phyloP scores from a whole-genome alignment of 2,329 filamentous ascomycete species.

The Chrysosporium keratinophilum region DNA sequence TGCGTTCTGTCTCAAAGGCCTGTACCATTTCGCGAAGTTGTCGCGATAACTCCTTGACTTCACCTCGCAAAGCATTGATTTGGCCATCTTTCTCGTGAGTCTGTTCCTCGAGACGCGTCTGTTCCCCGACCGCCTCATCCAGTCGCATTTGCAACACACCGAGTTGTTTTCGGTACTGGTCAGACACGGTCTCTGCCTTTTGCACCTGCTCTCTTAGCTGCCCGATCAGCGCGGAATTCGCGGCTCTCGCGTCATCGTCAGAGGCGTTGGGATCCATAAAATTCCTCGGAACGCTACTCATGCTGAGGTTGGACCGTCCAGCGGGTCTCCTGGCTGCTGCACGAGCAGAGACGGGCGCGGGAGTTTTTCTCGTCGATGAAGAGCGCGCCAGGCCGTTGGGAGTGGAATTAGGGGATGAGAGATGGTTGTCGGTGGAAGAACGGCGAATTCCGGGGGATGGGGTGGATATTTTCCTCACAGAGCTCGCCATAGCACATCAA shows the following conservation, averaged over 20 bases:
- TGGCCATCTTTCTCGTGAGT: slow-evolving; percentile 78
- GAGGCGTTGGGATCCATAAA: slow-evolving; percentile 37
- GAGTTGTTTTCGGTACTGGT: slow-evolving; percentile 72
- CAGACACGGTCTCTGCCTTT: slow-evolving; percentile 65
- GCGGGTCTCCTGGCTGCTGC: slow-evolving; percentile 53
- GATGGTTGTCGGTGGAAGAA: slow-evolving; percentile 15
- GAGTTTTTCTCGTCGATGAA: slow-evolving; percentile 50
- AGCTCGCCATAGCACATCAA: slow-evolving; percentile 13
- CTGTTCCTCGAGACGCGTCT: slow-evolving; percentile 75
- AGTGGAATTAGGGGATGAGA: slow-evolving; percentile 40
- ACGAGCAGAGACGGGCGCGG: slow-evolving; percentile 57
- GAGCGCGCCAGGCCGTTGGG: slow-evolving; percentile 46
- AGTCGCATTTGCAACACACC: slow-evolving; percentile 76
- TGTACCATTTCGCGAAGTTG: slow-evolving; percentile 85
- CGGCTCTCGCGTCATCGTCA: slow-evolving; percentile 66
- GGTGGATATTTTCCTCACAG: slow-evolving; percentile 10
- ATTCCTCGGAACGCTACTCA: slow-evolving; percentile 36
- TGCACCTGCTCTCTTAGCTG: slow-evolving; percentile 74
- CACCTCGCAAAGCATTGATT: slow-evolving; percentile 68
- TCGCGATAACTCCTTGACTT: slow-evolving; percentile 71
- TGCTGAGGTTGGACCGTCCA: slow-evolving; percentile 35
- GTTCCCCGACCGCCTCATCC: slow-evolving; percentile 74
- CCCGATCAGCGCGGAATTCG: slow-evolving; percentile 66
- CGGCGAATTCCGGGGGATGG: slow-evolving; percentile 10
- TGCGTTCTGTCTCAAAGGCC: slow-evolving; percentile 84